Evolutionary conservation across 2,329 filamentous ascomycete genomes (phyloP).

Genomic region (Lasiodiplodia theobromae): DNA sequence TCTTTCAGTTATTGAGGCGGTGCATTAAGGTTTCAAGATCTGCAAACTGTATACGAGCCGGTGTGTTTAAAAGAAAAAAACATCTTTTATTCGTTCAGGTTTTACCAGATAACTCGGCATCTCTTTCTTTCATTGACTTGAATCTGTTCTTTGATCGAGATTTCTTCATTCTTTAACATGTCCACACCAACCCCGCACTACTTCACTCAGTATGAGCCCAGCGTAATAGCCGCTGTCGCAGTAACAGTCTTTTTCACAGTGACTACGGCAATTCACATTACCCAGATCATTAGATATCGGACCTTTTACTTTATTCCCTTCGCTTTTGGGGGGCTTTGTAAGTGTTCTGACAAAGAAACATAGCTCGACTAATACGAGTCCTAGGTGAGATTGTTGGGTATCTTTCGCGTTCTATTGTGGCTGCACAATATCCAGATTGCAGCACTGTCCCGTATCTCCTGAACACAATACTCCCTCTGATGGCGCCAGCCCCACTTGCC

Average conservation of each 20-base stretch:
- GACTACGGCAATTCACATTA: conserved; percentile 46
- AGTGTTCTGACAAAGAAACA: conserved; percentile 21
- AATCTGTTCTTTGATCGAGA: too few relatives aligned
- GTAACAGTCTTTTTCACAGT: conserved; percentile 43
- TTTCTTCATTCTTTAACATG: too few relatives aligned
- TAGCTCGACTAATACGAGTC: neutral
- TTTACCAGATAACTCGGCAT: too few relatives aligned
- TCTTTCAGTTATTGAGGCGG: too few relatives aligned
- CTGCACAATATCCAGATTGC: conserved; percentile 38
- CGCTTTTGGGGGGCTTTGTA: conserved; percentile 59
- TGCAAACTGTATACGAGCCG: too few relatives aligned
- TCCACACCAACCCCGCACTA: too few relatives aligned
- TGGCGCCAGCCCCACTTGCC: conserved; percentile 56
- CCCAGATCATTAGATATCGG: conserved; percentile 46
- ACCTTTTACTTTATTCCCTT: conserved; percentile 62
- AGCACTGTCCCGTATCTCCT: conserved; percentile 52
- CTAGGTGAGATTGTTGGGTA: conserved; percentile 61
- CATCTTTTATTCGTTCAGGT: too few relatives aligned
- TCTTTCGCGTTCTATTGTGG: conserved; percentile 50
- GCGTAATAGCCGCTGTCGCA: conserved; percentile 54
- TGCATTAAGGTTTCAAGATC: too few relatives aligned
- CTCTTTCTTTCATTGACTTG: too few relatives aligned
- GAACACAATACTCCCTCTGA: conserved; percentile 52
- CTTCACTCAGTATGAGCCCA: conserved; percentile 50
- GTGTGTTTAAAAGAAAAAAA: too few relatives aligned